Base-by-base conservation (phyloP, 2,329 filamentous ascomycete genomes). In the Amylocarpus encephaloides region DNA sequence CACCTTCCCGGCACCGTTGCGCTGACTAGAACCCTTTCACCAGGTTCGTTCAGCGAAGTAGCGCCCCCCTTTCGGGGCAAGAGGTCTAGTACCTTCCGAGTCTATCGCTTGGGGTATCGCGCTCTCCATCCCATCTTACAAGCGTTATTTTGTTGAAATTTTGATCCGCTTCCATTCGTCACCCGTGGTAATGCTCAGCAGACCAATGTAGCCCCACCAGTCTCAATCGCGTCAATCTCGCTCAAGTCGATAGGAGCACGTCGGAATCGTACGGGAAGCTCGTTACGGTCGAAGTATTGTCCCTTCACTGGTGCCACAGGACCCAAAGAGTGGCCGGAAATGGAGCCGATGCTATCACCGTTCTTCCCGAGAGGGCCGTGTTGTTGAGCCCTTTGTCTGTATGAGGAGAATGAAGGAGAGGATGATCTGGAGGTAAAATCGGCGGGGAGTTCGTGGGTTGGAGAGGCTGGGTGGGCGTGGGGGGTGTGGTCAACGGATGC, bases 171-270 rank as follows among this genome's bases (percentile, higher is more conserved):
- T 7, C 22, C 38, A 9, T 19, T 40, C 11, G 5, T 40, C n/a
- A 11, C 13, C 6, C 10, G 18, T 40, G 13, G 38, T 19, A 2
- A 12, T 30, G 33, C 49, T 62, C 53, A 66, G 59, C 63, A 65
- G 15, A 74, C 77, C 59, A 82, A 62, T 64, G 79, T 85, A 32
- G 92, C 93, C 50, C 93, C 93, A 49, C 91, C 93, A 49, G 88
- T 93, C 80, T 96, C 90, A 64, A 98, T 80, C 18, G 90, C 91
- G 70, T 97, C 93, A 53, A 98, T 98, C 79, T 98, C 93, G 39
- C 83, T 83, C 61, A 83, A 71, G 34, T 80, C 84, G 71, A 91
- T 86, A 11, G 82, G 78, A 43, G 80, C 73, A 58, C 89, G 80
- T 64, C 84, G 82, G 79, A 96, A 98, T 62, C 92, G 82, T 56